Base-by-base conservation (phyloP, 495 filamentous ascomycete species). In the Hypoxylon subgilvum region DNA sequence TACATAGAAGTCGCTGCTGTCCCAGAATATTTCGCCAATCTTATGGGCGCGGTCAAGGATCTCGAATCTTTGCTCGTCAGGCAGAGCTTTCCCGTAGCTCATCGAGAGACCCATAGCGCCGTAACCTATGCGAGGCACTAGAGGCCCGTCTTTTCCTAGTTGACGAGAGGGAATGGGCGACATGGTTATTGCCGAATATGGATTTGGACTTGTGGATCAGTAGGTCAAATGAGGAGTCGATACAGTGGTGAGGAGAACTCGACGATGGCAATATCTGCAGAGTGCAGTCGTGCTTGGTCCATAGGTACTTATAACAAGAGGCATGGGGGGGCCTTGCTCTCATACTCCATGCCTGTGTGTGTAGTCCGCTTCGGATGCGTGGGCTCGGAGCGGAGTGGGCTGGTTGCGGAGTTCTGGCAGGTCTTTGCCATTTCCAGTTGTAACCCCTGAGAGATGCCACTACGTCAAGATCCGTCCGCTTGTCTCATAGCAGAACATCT, bases 11-110 rank as follows among this genome's bases (percentile, higher is more conserved):
- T 87, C 79, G 18, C 85, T 79, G 10, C 74, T 78, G 61, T 88
- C 86, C 85, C 85, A 88, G 52, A 81, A 81, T 0, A 51, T 79
- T 44, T 78, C 71, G 0, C 84, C 85, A 19, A 79, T 66, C 32
- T 81, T 71, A 47, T 80, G 60, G 8, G 78, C 81, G 12, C 74
- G 75, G 58, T 84, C 79, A 0, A 83, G 76, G 22, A 84, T 14
- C 4, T 52, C 60, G 42, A 83, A 72, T 21, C 80, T 74, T 40
- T 79, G 73, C 40, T 78, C 74, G 39, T 81, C 76, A 13, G 66
- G 52, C 1, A 70, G 51, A 4, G 63, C 18, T 1, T 61, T 31
- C 6, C 79, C 80, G 53, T 84, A 83, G 30, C 65, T 61, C 18
- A 73, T 73, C 19, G 76, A 74, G 14, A 79, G 54, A 12, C 82